A percentile compares a stretch with the other conserved stretches of the same genome.
phyloP scores from a whole-genome alignment of 176 grass and related monocot genomes.

The Triticum timopheevii region DNA sequence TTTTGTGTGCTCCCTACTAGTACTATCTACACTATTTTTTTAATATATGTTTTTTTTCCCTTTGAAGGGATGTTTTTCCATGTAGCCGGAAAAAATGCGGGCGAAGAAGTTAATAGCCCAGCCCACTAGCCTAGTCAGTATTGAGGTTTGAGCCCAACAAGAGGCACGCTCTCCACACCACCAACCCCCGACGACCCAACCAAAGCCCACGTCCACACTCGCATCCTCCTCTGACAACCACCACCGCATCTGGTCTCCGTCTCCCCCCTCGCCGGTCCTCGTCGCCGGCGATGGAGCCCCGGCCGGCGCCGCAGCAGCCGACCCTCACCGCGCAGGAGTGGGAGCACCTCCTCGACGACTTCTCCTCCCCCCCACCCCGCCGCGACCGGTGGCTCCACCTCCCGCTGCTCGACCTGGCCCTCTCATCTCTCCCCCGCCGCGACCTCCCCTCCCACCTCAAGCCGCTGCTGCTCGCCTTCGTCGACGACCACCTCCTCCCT shows the following conservation, averaged over 20 bases:
- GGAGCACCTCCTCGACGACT: constrained; percentile 74
- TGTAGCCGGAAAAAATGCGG: too few species aligned
- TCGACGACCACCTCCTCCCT: constrained; percentile 53
- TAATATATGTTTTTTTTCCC: too few species aligned
- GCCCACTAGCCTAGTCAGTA: neutral
- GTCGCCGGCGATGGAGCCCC: constrained; percentile 57
- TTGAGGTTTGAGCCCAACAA: neutral
- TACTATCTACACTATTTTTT: too few species aligned
- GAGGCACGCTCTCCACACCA: too few species aligned
- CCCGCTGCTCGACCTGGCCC: constrained; percentile 70
- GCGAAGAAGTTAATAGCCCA: neutral
- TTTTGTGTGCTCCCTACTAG: too few species aligned
- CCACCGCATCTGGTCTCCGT: neutral
- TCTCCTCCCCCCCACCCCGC: constrained; percentile 42
- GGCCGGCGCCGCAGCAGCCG: constrained; percentile 12
- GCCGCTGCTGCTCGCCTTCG: constrained; percentile 51
- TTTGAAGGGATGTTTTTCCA: too few species aligned
- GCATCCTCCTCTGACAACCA: neutral
- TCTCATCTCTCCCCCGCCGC: constrained; percentile 79
- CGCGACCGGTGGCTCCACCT: constrained; percentile 59
- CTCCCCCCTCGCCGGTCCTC: neutral
- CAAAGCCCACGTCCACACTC: neutral
- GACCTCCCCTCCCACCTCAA: constrained; percentile 63
- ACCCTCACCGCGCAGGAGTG: constrained; percentile 61
- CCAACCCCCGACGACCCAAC: neutral